A percentile compares a stretch with the other conserved stretches of the same genome.
These are phyloP conservation scores for Leucocoprinus sp. DNA, from an alignment of 768 basidiomycete species.

Conservation along the genomic window DNA sequence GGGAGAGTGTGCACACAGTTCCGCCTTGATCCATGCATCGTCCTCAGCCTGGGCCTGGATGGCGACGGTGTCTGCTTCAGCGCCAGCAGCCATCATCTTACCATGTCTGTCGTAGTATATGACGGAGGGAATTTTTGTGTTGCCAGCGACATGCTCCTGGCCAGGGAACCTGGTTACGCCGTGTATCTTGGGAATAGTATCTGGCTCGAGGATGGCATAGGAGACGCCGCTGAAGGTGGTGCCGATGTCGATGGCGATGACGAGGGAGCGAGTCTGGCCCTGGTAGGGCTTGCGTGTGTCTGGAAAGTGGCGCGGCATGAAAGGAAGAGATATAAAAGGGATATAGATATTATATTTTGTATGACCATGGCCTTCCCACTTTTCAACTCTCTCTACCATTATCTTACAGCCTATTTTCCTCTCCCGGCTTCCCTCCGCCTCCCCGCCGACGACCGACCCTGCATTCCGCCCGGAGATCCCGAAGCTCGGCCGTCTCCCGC, in stretches of 20 bases:
- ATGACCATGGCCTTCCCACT: constrained; percentile 14
- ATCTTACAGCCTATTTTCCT: constrained; percentile 30
- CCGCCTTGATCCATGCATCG: constrained; percentile 67
- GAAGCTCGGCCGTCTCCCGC: constrained; percentile 16
- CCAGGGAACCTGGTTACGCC: constrained; percentile 82
- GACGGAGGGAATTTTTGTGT: constrained; percentile 74
- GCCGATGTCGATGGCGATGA: constrained; percentile 74
- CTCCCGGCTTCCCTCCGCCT: constrained; percentile 1
- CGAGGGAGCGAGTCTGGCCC: constrained; percentile 55
- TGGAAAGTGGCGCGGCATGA: constrained; percentile 35
- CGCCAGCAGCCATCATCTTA: constrained; percentile 62
- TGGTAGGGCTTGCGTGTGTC: constrained; percentile 69
- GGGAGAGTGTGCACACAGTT: constrained; percentile 43
- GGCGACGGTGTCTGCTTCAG: constrained; percentile 61
- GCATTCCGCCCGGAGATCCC: constrained; percentile 1
- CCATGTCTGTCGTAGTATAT: constrained; percentile 68
- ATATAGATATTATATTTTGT: too few species aligned
- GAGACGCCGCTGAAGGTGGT: constrained; percentile 82
- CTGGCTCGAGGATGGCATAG: constrained; percentile 76
- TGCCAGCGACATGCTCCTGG: constrained; percentile 80
- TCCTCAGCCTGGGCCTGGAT: constrained; percentile 63
- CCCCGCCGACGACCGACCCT: background rate
- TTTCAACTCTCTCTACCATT: constrained; percentile 40
- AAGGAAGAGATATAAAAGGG: constrained; percentile 1
- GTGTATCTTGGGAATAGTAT: constrained; percentile 73